Evolutionary conservation across 1,139 yeast genomes (phyloP), one percentile per base, ranked within the genome.

Genomic region (Yamadazyma taylorii): DNA sequence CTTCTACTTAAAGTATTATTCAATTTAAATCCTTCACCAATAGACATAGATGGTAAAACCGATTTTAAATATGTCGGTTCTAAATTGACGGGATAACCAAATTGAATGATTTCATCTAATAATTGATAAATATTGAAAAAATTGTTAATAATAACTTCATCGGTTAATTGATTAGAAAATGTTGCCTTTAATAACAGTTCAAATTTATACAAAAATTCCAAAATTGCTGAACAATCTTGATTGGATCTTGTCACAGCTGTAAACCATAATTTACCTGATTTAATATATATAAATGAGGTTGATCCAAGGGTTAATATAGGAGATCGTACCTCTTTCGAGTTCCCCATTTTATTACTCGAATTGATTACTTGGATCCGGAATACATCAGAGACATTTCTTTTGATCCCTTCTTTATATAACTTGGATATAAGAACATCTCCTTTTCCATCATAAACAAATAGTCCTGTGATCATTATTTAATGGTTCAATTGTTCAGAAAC

Each of bases 221-320:
- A 75, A 2, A 90, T 77, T 11, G 79, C 63, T 1, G 90, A 79
- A 35, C 94, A 89, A 56, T 92, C 96, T 30, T 84, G 88, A 56
- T 92, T 92, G 33, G 90, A 82, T 43, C 97, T 73, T 1, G 95
- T 78, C 14, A 90, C 92, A 0, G 90, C 95, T 13, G 90, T 95
- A 11, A 88, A 56, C 84, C 95, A 92, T 15, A 92, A 52, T 40
- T 74, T 69, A 12, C 81, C 83, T 38, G 81, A 77, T 47, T 79
- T 77, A 34, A 87, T 82, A 54, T 89, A 90, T 33, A 89, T 73
- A 56, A 90, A 92, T 0, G 96, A 85, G 0, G 97, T 92, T 0
- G 96, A 86, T 3, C 98, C 98, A 30, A 92, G 63, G 0, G 97
- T 92, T 38, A 90, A 64, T 5, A 92, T 81, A 0, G 98, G 98